A percentile compares a stretch with the other conserved stretches of the same genome.
These are phyloP conservation scores for Exophiala lecanii-corni DNA, from an alignment of 2,329 filamentous ascomycete species.

Conservation along the genomic window DNA sequence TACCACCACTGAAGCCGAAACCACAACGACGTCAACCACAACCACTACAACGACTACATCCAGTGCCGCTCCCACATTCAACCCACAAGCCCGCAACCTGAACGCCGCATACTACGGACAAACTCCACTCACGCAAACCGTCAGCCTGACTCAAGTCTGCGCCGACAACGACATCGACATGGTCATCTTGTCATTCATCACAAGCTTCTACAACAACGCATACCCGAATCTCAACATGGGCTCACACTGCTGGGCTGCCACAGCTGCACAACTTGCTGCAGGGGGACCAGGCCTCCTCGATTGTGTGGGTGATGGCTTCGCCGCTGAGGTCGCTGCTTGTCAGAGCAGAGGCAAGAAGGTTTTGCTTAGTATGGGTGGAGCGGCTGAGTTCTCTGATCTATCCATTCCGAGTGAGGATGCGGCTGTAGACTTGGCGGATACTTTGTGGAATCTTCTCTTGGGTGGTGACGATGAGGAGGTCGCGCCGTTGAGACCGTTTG, in stretches of 20 bases:
- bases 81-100: slow-evolving; percentile 17
- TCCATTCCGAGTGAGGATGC: slow-evolving; percentile 38
- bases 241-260: slow-evolving; percentile 26
- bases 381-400: slow-evolving; percentile 32
- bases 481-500: slow-evolving; percentile 46
- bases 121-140: slow-evolving; percentile 21
- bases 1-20: not conserved
- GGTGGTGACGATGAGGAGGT: slow-evolving; percentile 34
- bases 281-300: slow-evolving; percentile 26
- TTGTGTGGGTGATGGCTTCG: slow-evolving; percentile 25
- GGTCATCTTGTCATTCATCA: slow-evolving; percentile 31
- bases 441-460: slow-evolving; percentile 49
- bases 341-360: slow-evolving; percentile 41
- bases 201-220: slow-evolving; percentile 16
- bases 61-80: slow-evolving; percentile 10
- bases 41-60: not conserved
- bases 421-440: slow-evolving; percentile 46
- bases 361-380: slow-evolving; percentile 47
- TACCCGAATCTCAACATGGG: slow-evolving; percentile 28
- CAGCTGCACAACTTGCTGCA: slow-evolving; percentile 17
- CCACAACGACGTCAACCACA: not conserved
- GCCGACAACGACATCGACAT: slow-evolving; percentile 29
- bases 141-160: slow-evolving; percentile 26
- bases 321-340: slow-evolving; percentile 29
- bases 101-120: slow-evolving; percentile 29